Base-by-base conservation (phyloP, 768 basidiomycete species). In the Hortiboletus campestris region DNA sequence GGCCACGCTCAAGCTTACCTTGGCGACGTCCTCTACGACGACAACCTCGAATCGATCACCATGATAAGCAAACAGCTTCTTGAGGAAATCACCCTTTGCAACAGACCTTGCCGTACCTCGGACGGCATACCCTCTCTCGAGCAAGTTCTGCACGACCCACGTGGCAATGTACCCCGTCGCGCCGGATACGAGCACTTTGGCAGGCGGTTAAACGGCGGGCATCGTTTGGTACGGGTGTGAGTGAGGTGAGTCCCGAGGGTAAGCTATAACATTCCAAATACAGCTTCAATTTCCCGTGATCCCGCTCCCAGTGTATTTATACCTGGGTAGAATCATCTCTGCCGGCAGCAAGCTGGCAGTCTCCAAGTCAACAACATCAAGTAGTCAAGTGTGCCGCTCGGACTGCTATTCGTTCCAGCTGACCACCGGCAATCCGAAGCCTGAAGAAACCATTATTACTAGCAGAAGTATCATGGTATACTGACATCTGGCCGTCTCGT, bases 21-120 rank as follows among this genome's bases (percentile, higher is more conserved):
- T 66, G 8, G 75, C 75, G 57, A 93, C 87, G 62, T 94, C 90
- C 44, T 81, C 77, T 0, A 93, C 88, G 20, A 90, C 71, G 17
- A 81, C 81, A 41, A 84, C 67, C 58, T 88, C 84, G 59, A 91
- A 82, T 45, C 76, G 80, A 57, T 81, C 80, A 0, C 81, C 84
- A 53, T 79, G 79, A 0, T 71, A 64, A 14, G 76, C 73, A 68
- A 89, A 87, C 47, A 77, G 56, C 22, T 85, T 73, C 51, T 73
- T 70, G 54, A 92, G 71, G 61, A 82, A 80, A 2, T 77, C 68
- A 2, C 81, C 83, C 67, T 91, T 92, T 17, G 72, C 73, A 11
- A 66, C 63, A 2, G 82, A 81, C 14, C 91, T 81, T 7, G 88
- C 88, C 0, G 87, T 84, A 0, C 84, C 88, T 7, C 86, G 80